These are phyloP conservation scores for Penicillium longicatenatum DNA, from an alignment of 495 filamentous ascomycete genomes.

Conservation along the genomic window DNA sequence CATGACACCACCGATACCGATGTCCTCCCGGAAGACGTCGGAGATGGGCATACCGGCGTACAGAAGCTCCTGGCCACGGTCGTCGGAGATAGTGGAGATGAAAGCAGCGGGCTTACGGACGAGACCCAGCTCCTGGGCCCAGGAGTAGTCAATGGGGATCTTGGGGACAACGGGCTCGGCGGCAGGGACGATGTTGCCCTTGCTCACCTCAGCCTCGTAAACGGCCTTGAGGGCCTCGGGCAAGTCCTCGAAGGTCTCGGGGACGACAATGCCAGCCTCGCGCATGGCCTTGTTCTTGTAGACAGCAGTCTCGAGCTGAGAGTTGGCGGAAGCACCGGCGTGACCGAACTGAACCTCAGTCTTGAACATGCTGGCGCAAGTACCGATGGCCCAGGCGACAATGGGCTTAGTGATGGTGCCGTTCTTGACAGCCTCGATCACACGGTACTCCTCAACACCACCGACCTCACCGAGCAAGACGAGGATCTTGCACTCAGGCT, in stretches of 20 bases:
- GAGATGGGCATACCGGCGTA: slow-evolving; percentile 99
- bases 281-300: slow-evolving; percentile 96
- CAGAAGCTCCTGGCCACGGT: slow-evolving; percentile 98
- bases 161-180: slow-evolving; percentile 92
- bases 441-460: slow-evolving; percentile 99
- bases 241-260: slow-evolving; percentile 96
- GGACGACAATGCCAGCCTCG: slow-evolving; percentile 92
- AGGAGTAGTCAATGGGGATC: slow-evolving; percentile 99
- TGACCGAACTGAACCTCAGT: slow-evolving; percentile 99
- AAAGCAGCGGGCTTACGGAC: slow-evolving; percentile 99
- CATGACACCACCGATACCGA: slow-evolving; percentile 99
- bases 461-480: slow-evolving; percentile 96
- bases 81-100: slow-evolving; percentile 99
- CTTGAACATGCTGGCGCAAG: slow-evolving; percentile 99
- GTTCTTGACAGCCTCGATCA: slow-evolving; percentile 95
- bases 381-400: slow-evolving; percentile 98
- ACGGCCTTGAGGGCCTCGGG: slow-evolving; percentile 72
- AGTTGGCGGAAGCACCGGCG: slow-evolving; percentile 98
- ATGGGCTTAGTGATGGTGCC: slow-evolving; percentile 96
- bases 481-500: slow-evolving; percentile 96
- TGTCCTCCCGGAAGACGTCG: slow-evolving; percentile 98
- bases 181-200: slow-evolving; percentile 80
- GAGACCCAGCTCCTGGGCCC: slow-evolving; percentile 98
- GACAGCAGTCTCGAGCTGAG: slow-evolving; percentile 94
- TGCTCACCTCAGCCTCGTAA: slow-evolving; percentile 81